These are phyloP conservation scores for Cyathus striatus DNA, from an alignment of 768 basidiomycete species.

Conservation along the genomic window DNA sequence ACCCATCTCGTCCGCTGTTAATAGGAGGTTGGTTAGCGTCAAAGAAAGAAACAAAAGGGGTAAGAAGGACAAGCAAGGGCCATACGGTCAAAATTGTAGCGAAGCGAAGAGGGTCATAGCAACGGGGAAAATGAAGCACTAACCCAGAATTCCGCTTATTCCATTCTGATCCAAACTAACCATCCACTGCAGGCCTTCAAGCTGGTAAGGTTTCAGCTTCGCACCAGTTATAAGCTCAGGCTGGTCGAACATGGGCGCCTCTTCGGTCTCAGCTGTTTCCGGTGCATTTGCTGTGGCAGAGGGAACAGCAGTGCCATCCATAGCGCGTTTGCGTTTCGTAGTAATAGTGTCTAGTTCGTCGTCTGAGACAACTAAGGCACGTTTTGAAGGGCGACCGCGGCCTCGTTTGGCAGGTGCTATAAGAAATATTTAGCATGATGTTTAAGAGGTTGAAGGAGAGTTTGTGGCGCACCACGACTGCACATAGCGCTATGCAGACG, in stretches of 20 bases:
- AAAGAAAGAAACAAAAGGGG: background rate
- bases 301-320: slow-evolving; percentile 7
- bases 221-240: slow-evolving; percentile 81
- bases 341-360: too few species aligned
- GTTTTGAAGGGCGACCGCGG: too few species aligned
- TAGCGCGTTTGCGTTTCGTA: background rate
- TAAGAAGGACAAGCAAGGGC: background rate
- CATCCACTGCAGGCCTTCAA: slow-evolving; percentile 96
- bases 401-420: too few species aligned
- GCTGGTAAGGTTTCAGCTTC: slow-evolving; percentile 83
- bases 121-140: slow-evolving; percentile 9
- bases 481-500: too few species aligned
- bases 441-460: too few species aligned
- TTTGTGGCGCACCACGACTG: too few species aligned
- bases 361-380: too few species aligned
- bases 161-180: slow-evolving; percentile 82
- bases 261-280: slow-evolving; percentile 17
- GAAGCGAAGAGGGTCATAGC: background rate
- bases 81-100: background rate
- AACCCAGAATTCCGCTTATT: slow-evolving; percentile 75
- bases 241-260: slow-evolving; percentile 52
- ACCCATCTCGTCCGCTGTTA: slow-evolving; percentile 90
- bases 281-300: slow-evolving; percentile 1
- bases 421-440: too few species aligned
- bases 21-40: background rate